Evolutionary conservation across 768 basidiomycete genomes (phyloP).

Genomic region (Boletus tylopilopsis): DNA sequence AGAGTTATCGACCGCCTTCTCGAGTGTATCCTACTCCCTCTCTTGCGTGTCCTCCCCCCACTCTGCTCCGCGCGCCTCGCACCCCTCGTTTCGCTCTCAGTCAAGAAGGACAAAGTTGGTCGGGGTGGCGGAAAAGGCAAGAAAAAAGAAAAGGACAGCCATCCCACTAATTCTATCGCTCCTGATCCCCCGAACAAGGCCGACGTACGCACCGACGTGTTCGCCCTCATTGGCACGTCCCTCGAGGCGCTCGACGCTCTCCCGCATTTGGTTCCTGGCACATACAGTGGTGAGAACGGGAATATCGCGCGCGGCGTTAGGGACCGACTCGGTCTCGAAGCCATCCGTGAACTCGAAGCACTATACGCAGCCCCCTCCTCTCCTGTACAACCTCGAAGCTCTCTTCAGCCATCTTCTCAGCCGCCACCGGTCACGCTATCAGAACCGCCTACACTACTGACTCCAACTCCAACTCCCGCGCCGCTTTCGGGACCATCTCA

Average conservation of each 20-base stretch:
- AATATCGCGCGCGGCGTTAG: conserved; percentile 9
- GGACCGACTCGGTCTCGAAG: conserved; percentile 26
- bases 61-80: conserved; percentile 20
- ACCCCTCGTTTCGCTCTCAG: neutral
- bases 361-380: conserved; percentile 9
- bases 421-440: neutral
- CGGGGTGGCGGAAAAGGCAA: conserved; percentile 3
- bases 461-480: neutral
- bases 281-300: neutral
- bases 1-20: conserved; percentile 17
- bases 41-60: conserved; percentile 17
- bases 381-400: neutral
- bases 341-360: conserved; percentile 24
- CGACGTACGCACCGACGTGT: conserved; percentile 20
- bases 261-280: neutral
- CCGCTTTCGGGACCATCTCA: neutral
- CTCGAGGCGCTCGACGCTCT: conserved; percentile 19
- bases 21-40: conserved; percentile 18
- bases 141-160: conserved; percentile 3
- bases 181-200: neutral
- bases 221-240: conserved; percentile 22
- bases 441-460: neutral
- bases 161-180: neutral
- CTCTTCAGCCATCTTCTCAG: neutral
- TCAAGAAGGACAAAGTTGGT: conserved; percentile 6